Conservation (phyloP, 257 asterid species). For the Orobanche coerulescens region DNA sequence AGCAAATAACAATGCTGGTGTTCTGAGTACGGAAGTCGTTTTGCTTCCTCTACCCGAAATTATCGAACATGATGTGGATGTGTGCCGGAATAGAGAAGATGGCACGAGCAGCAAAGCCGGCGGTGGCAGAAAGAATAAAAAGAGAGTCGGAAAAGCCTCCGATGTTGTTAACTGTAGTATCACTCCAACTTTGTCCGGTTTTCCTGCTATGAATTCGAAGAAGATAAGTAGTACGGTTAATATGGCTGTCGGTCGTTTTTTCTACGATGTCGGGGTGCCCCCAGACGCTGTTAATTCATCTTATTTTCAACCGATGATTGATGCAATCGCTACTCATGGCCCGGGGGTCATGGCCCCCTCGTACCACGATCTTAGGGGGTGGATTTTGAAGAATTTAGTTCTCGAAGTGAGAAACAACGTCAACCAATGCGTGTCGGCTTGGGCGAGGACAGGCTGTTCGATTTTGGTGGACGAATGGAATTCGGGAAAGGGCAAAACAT, state of each 20-base stretch:
- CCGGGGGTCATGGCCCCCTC: slow-evolving; percentile 55
- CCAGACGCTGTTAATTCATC: slow-evolving; percentile 65
- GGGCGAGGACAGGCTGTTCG: slow-evolving; percentile 80
- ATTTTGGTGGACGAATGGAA: slow-evolving; percentile 68
- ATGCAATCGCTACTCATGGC: slow-evolving; percentile 68
- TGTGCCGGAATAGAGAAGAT: slow-evolving; percentile 43
- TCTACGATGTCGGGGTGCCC: slow-evolving; percentile 67
- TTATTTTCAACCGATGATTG: slow-evolving; percentile 85
- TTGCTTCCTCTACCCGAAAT: slow-evolving; percentile 60
- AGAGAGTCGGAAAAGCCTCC: slow-evolving; percentile 56
- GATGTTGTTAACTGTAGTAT: slow-evolving; percentile 28
- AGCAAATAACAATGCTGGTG: slow-evolving; percentile 20
- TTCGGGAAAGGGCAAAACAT: slow-evolving; percentile 53
- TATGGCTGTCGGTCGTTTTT: slow-evolving; percentile 81
- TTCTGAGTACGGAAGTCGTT: slow-evolving; percentile 40
- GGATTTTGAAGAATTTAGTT: slow-evolving; percentile 57
- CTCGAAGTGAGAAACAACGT: slow-evolving; percentile 61
- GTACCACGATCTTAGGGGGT: slow-evolving; percentile 69
- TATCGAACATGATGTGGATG: slow-evolving; percentile 42
- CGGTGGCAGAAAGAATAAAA: slow-evolving; percentile 64
- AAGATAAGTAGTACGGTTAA: slow-evolving; percentile 48
- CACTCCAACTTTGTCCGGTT: slow-evolving; percentile 29
- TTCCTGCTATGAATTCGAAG: slow-evolving; percentile 29
- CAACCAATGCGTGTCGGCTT: slow-evolving; percentile 46
- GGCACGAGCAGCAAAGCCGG: slow-evolving; percentile 31